Evolutionary conservation across 768 basidiomycete species (phyloP).

Genomic region (Termitomyces sp.): DNA sequence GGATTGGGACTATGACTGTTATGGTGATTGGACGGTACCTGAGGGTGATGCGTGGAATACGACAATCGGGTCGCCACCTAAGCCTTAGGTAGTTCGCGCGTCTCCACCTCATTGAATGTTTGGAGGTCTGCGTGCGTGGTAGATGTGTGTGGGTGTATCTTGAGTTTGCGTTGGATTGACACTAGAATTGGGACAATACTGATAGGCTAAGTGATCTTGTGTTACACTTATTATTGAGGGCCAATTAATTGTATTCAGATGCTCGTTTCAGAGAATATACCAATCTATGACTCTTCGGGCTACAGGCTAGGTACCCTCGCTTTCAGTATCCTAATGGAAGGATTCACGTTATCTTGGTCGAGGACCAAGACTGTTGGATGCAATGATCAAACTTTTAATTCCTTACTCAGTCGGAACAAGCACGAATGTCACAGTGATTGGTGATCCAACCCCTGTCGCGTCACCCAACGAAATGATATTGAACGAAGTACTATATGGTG

Average conservation of each 20-base stretch:
- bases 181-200: background rate
- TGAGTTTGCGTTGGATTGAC: background rate
- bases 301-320: too few relatives aligned
- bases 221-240: background rate
- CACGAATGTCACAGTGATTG: too few relatives aligned
- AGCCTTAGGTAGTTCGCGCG: background rate
- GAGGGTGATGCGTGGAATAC: constrained; percentile 69
- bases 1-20: constrained; percentile 75
- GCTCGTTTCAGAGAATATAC: too few relatives aligned
- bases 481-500: too few relatives aligned
- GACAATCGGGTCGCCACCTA: constrained; percentile 61
- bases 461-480: too few relatives aligned
- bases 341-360: too few relatives aligned
- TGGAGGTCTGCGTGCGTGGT: background rate
- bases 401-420: too few relatives aligned
- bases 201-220: background rate
- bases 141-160: background rate
- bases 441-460: too few relatives aligned
- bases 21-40: constrained; percentile 72
- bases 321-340: too few relatives aligned
- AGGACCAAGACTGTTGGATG: too few relatives aligned
- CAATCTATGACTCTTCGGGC: too few relatives aligned
- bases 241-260: background rate
- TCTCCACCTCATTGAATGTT: background rate
- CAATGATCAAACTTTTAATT: too few relatives aligned